Base-by-base conservation (phyloP, 2,329 filamentous ascomycete species). In the Diaporthe helianthi region DNA sequence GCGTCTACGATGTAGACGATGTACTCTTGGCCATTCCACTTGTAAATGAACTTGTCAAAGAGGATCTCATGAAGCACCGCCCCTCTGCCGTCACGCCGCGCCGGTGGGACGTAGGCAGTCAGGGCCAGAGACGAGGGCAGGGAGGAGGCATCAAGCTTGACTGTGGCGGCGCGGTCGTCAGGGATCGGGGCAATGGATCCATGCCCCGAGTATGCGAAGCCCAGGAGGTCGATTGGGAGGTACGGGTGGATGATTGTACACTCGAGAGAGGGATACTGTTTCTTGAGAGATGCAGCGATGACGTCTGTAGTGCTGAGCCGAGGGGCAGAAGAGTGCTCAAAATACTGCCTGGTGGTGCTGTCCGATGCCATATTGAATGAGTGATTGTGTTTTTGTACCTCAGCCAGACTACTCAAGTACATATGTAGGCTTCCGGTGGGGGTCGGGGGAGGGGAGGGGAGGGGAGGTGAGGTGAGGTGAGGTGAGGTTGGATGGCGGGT, bases 21-120 rank as follows among this genome's bases (percentile, higher is more conserved):
- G 73, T 84, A 84, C 36, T 84, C 80, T 9, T 76, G 63, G 41
- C 70, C 76, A n/a, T 76, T 69, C 82, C 82, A 84, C 49, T 73
- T 75, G 75, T 83, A 84, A 26, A 80, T 65, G 71, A 81, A 84
- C 74, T 83, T 83, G 72, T 77, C 80, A 71, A 81, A 84, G 31
- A 76, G 68, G 13, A 80, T 67, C 7, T 72, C 64, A 46, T 78
- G 75, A 1, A 67, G 76, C 24, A 85, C 73, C 3, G 70, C 71
- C 15, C 83, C 83, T 3, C 71, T 75, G 26, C 80, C 81, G 61
- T 81, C 78, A n/a, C 83, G 81, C 3, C 80, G 78, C 7, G 76
- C 71, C 0, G 83, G 81, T 1, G 83, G 79, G 8, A 78, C 2
- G 73, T 83, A 85, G 15, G 76, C 31, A 49, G 79, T 82, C 78